These are phyloP conservation scores for Cubamyces sp. DNA, from an alignment of 768 basidiomycete genomes.

Conservation along the genomic window DNA sequence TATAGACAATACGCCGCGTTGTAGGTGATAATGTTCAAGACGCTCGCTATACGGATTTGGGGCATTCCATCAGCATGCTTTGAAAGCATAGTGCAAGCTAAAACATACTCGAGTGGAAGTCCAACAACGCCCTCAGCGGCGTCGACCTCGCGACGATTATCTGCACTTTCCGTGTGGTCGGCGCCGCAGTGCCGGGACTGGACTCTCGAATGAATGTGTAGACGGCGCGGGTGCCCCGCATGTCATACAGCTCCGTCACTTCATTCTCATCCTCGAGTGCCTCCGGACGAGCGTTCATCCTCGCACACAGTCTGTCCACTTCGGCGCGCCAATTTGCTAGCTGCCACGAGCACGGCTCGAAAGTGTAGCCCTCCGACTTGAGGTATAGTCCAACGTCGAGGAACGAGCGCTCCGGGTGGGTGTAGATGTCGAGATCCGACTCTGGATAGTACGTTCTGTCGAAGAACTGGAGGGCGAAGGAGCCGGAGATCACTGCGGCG, in stretches of 20 bases:
- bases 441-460: conserved; percentile 46
- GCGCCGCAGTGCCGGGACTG: background rate
- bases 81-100: background rate
- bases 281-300: background rate
- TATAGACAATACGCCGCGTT: conserved; percentile 46
- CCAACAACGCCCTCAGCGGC: conserved; percentile 44
- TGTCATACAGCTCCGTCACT: conserved; percentile 25
- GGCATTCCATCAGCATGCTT: background rate
- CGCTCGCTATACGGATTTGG: conserved; percentile 36
- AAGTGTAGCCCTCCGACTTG: conserved; percentile 37
- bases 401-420: conserved; percentile 36
- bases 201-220: conserved; percentile 38
- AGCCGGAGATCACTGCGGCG: conserved; percentile 55
- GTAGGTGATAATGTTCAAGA: conserved; percentile 50
- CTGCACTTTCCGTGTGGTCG: conserved; percentile 40
- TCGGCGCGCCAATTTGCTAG: conserved; percentile 20
- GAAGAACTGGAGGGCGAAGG: conserved; percentile 56
- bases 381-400: conserved; percentile 43
- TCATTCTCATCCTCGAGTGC: background rate
- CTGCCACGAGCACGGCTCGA: conserved; percentile 30
- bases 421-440: conserved; percentile 58
- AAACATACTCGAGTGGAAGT: conserved; percentile 52
- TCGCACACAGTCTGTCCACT: conserved; percentile 7
- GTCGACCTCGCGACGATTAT: conserved; percentile 41
- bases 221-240: conserved; percentile 36